phyloP scores from a whole-genome alignment of 2,329 filamentous ascomycete genomes.

The Xylaria sp. region DNA sequence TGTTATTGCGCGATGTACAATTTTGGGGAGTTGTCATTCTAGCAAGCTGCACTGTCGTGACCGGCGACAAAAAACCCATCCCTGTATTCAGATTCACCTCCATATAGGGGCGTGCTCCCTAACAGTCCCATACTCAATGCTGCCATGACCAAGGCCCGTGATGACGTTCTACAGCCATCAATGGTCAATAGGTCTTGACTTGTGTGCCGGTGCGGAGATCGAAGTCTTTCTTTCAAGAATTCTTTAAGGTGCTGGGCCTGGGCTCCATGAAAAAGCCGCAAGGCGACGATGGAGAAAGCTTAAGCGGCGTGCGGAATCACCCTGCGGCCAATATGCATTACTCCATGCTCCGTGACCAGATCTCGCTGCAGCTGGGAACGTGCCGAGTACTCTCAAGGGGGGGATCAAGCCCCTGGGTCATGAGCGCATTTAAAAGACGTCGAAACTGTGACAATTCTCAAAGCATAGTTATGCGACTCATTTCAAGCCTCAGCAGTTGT shows the following conservation, averaged over 20 bases:
- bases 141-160: too few relatives aligned
- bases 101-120: too few relatives aligned
- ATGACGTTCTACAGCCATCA: neutral
- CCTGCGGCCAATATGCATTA: conserved; percentile 14
- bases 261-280: conserved; percentile 1
- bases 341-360: conserved; percentile 7
- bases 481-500: neutral
- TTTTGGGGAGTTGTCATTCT: too few relatives aligned
- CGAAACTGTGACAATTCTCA: neutral
- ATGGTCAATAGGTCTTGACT: neutral
- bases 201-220: conserved; percentile 1
- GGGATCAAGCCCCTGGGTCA: neutral
- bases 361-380: neutral
- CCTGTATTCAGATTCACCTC: too few relatives aligned
- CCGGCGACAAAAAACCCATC: too few relatives aligned
- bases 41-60: too few relatives aligned
- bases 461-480: neutral
- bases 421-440: neutral
- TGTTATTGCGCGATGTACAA: too few relatives aligned
- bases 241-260: conserved; percentile 3
- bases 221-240: conserved; percentile 20
- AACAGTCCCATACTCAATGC: too few relatives aligned
- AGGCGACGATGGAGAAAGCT: conserved; percentile 9
- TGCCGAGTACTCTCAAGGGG: neutral
- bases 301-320: conserved; percentile 20